A percentile compares a stretch with the other conserved stretches of the same genome.
Evolutionary conservation across 345 rosid genomes (phyloP).

Genomic region (Murraya paniculata): DNA sequence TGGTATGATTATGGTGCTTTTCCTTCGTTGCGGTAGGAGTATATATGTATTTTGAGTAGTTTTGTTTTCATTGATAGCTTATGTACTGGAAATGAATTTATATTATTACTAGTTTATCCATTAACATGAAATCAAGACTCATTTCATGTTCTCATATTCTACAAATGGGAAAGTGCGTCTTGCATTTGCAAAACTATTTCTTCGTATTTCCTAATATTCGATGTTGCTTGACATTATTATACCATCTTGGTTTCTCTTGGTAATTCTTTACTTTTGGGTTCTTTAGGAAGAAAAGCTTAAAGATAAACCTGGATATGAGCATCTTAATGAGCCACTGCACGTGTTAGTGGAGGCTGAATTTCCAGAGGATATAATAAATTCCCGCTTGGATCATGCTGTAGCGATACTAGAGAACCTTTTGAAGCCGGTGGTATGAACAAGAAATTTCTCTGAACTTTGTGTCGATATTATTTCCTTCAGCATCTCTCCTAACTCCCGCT

Average conservation of each 20-base stretch:
- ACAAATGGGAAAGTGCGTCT: not conserved
- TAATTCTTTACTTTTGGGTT: conserved; percentile 5
- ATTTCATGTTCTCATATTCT: not conserved
- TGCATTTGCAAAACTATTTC: not conserved
- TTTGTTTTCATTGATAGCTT: not conserved
- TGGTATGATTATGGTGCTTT: not conserved
- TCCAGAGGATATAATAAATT: conserved; percentile 73
- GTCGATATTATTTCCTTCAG: not conserved
- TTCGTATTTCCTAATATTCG: not conserved
- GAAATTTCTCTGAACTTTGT: not conserved
- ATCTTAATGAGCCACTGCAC: conserved; percentile 84
- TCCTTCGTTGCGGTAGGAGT: not conserved
- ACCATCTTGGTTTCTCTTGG: conserved; percentile 5
- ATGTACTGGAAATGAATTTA: not conserved
- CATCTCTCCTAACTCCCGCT: not conserved
- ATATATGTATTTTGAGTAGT: not conserved
- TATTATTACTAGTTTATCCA: not conserved
- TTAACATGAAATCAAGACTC: not conserved
- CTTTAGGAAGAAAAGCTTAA: conserved; percentile 82
- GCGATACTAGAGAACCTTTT: conserved; percentile 68
- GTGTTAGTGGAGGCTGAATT: conserved; percentile 90
- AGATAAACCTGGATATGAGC: conserved; percentile 94
- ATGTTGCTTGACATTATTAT: not conserved
- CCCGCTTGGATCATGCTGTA: conserved; percentile 70
- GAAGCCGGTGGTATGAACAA: conserved; percentile 76